A percentile compares a stretch with the other conserved stretches of the same genome.
phyloP scores from a whole-genome alignment of 495 filamentous ascomycete genomes.

The Terfezia claveryi region DNA sequence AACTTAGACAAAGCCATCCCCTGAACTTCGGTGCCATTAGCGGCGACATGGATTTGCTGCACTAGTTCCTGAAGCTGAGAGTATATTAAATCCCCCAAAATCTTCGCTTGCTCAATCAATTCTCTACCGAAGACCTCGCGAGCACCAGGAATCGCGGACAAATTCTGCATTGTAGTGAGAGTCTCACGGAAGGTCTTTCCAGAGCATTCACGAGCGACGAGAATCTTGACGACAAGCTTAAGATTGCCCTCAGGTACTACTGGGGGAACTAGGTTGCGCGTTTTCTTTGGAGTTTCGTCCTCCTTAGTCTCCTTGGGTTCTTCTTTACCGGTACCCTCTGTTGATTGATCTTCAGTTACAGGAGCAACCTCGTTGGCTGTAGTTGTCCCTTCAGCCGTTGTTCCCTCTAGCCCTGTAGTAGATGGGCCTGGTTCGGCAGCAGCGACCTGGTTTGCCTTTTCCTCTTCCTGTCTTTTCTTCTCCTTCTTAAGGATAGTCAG shows the following conservation, averaged over 20 bases:
- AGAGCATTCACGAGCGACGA: constrained; percentile 85
- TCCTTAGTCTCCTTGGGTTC: constrained; percentile 27
- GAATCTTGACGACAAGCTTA: constrained; percentile 79
- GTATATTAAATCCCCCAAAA: constrained; percentile 62
- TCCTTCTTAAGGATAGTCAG: constrained; percentile 63
- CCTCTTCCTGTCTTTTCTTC: constrained; percentile 37
- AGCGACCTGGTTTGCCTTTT: constrained; percentile 10
- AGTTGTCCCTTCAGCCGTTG: constrained; percentile 6
- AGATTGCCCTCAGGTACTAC: constrained; percentile 77
- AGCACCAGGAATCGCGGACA: constrained; percentile 77
- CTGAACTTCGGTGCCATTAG: constrained; percentile 80
- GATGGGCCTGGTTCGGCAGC: constrained; percentile 12
- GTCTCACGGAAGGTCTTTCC: constrained; percentile 94
- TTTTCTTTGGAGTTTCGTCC: constrained; percentile 46
- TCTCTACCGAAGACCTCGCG: constrained; percentile 80
- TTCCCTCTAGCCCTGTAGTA: constrained; percentile 6
- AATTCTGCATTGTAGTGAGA: constrained; percentile 88
- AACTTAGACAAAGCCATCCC: constrained; percentile 86
- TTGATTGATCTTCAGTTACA: constrained; percentile 10
- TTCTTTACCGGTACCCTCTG: constrained; percentile 19
- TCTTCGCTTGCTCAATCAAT: constrained; percentile 64
- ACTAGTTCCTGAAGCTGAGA: constrained; percentile 69
- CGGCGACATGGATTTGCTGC: constrained; percentile 64
- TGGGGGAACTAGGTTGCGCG: constrained; percentile 52
- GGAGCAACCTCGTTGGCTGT: constrained; percentile 7